These are phyloP conservation scores for Lumnitzera racemosa DNA, from an alignment of 345 rosid genomes.

Conservation along the genomic window DNA sequence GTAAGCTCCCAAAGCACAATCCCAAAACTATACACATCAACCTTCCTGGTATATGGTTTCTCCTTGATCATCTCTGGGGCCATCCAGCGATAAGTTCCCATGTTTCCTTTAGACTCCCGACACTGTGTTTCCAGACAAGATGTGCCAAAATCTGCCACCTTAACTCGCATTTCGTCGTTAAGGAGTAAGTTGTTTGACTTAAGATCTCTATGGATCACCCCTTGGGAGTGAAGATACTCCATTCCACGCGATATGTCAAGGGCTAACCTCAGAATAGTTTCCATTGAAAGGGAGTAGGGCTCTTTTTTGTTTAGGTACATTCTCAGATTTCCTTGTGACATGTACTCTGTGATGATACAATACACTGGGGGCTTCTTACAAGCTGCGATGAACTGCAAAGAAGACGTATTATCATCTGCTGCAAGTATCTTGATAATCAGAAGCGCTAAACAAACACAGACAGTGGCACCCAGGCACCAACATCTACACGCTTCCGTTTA, in stretches of 20 bases:
- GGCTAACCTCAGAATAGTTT: constrained; percentile 78
- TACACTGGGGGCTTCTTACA: constrained; percentile 94
- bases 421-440: not conserved
- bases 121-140: constrained; percentile 95
- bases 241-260: constrained; percentile 98
- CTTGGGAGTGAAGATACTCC: constrained; percentile 99
- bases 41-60: constrained; percentile 84
- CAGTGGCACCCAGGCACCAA: not conserved
- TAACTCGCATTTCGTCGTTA: constrained; percentile 92
- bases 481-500: no score
- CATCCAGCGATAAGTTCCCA: constrained; percentile 99
- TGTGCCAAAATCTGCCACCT: constrained; percentile 97
- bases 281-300: constrained; percentile 88
- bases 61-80: constrained; percentile 99
- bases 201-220: constrained; percentile 94
- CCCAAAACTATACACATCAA: constrained; percentile 95
- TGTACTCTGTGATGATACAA: constrained; percentile 96
- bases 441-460: not conserved
- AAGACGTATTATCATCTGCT: constrained; percentile 7
- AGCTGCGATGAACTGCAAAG: constrained; percentile 90
- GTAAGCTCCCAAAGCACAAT: constrained; percentile 98
- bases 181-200: constrained; percentile 89
- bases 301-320: constrained; percentile 99
- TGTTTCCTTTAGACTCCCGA: constrained; percentile 78
- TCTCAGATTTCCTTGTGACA: constrained; percentile 97